These are phyloP conservation scores for Aspergillus luchuensis DNA, from an alignment of 2,329 filamentous ascomycete genomes.

Conservation along the genomic window DNA sequence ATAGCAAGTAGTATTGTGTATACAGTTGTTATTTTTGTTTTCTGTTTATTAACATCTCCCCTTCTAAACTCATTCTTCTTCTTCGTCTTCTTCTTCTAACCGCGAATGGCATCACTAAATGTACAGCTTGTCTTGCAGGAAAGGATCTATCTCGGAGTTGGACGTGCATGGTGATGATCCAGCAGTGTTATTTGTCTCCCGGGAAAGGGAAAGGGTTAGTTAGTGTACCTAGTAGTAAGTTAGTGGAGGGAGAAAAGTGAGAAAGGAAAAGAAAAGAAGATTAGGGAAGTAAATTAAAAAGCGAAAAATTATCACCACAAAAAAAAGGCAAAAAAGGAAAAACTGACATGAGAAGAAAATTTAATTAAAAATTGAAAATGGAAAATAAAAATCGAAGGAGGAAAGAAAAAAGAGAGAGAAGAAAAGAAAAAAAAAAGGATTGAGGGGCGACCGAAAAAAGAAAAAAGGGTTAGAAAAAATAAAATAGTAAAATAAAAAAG, in stretches of 20 bases:
- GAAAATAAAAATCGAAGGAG: background rate
- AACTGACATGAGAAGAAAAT: background rate
- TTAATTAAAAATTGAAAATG: background rate
- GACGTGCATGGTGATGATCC: background rate
- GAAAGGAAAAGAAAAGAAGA: background rate
- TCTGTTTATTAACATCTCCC: background rate
- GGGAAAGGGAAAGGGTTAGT: slow-evolving; percentile 8
- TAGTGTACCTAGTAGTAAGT: background rate
- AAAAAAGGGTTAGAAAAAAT: background rate
- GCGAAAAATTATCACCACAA: background rate
- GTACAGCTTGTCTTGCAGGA: slow-evolving; percentile 16
- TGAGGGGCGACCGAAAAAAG: background rate
- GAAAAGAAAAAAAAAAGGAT: background rate
- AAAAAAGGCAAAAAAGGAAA: background rate
- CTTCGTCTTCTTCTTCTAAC: background rate
- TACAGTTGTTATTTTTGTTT: too few relatives aligned
- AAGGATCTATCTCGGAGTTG: slow-evolving; percentile 15
- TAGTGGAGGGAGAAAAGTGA: background rate
- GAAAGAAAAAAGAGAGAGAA: background rate
- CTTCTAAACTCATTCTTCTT: background rate
- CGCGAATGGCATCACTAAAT: slow-evolving; percentile 2
- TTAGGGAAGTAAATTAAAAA: background rate
- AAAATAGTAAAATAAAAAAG: background rate
- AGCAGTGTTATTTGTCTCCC: slow-evolving; percentile 2
- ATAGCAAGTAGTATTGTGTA: too few relatives aligned